Conservation (phyloP, 1,284 basidiomycete genomes). For the Ustilago xerochloae region DNA sequence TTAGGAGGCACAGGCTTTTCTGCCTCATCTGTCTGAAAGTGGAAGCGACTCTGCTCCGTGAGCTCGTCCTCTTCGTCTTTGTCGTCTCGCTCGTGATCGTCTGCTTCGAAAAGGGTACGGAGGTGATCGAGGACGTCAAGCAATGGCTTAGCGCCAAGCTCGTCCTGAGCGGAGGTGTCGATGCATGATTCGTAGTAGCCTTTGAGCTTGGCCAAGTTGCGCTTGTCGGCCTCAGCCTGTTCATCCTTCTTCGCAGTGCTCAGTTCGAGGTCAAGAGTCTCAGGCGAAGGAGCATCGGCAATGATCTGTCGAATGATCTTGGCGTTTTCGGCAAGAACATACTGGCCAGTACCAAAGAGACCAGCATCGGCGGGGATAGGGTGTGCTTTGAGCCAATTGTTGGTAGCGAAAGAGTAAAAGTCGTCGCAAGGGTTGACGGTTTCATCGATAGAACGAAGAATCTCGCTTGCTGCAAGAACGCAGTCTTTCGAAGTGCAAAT, state of each 20-base stretch:
- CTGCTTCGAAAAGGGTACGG: slow-evolving; percentile 47
- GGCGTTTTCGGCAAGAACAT: slow-evolving; percentile 43
- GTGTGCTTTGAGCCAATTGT: slow-evolving; percentile 61
- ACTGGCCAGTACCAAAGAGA: slow-evolving; percentile 69
- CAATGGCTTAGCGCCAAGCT: slow-evolving; percentile 70
- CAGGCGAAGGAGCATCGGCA: slow-evolving; percentile 42
- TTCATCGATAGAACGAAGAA: slow-evolving; percentile 83
- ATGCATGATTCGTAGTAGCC: slow-evolving; percentile 85
- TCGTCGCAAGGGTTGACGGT: slow-evolving; percentile 91
- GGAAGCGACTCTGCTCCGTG: slow-evolving; percentile 74
- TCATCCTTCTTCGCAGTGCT: slow-evolving; percentile 10
- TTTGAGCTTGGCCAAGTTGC: slow-evolving; percentile 81
- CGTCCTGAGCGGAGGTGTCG: slow-evolving; percentile 74
- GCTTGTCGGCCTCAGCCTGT: slow-evolving; percentile 72
- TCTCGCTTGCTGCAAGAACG: slow-evolving; percentile 82
- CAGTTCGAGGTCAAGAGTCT: slow-evolving; percentile 66
- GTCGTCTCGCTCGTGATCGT: slow-evolving; percentile 69
- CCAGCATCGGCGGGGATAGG: slow-evolving; percentile 70
- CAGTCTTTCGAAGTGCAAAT: slow-evolving; percentile 83
- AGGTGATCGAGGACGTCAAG: slow-evolving; percentile 70
- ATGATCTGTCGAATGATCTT: slow-evolving; percentile 70
- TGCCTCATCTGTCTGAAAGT: slow-evolving; percentile 73
- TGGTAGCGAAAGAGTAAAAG: slow-evolving; percentile 84
- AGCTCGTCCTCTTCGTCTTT: slow-evolving; percentile 70
- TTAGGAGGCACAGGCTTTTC: slow-evolving; percentile 52